phyloP scores from a whole-genome alignment of 2,329 filamentous ascomycete species.

The Sordariomycetes sp. region DNA sequence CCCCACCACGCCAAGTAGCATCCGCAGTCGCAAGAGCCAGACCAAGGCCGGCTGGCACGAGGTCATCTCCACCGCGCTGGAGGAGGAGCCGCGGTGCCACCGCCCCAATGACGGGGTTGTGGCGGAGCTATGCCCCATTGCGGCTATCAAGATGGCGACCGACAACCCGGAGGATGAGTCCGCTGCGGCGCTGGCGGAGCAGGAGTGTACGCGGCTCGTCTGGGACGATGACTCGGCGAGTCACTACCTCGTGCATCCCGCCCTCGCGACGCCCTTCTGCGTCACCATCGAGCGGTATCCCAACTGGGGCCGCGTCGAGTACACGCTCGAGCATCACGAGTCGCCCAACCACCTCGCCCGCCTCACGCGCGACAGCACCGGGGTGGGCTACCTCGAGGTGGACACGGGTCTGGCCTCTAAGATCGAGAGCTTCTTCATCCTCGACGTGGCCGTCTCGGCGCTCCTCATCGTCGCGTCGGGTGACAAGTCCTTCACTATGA shows the following conservation, averaged over 20 bases:
- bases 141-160: conserved; percentile 52
- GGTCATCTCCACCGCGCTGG: conserved; percentile 46
- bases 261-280: conserved; percentile 52
- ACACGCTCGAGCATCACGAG: conserved; percentile 55
- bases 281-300: conserved; percentile 47
- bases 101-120: conserved; percentile 53
- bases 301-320: conserved; percentile 50
- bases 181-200: conserved; percentile 52
- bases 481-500: conserved; percentile 37
- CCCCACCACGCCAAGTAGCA: conserved; percentile 9
- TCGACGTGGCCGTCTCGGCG: conserved; percentile 51
- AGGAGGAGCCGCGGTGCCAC: conserved; percentile 40
- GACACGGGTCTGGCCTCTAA: conserved; percentile 49
- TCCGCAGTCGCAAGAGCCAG: conserved; percentile 15
- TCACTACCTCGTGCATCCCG: conserved; percentile 54
- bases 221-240: conserved; percentile 53
- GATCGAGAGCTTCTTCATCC: conserved; percentile 50
- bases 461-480: conserved; percentile 46
- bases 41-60: conserved; percentile 44
- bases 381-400: conserved; percentile 48
- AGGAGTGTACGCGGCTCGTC: conserved; percentile 60
- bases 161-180: conserved; percentile 39
- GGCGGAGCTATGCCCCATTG: conserved; percentile 56
- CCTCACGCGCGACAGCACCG: conserved; percentile 48
- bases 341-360: conserved; percentile 49